phyloP scores from a whole-genome alignment of 768 basidiomycete species.

The Lentinus brumalis region DNA sequence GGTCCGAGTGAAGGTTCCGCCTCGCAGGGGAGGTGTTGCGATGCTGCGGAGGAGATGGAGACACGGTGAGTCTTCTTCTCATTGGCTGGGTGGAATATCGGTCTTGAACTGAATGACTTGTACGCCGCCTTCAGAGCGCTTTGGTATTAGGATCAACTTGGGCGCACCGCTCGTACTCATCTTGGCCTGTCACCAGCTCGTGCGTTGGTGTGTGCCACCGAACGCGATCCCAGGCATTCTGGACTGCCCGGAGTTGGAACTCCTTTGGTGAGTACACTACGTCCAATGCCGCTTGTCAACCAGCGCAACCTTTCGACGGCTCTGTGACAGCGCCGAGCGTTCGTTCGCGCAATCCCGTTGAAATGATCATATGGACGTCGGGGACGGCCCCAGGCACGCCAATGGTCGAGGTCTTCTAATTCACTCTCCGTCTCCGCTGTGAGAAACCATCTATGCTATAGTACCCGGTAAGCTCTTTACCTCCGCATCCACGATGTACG shows the following conservation, averaged over 20 bases:
- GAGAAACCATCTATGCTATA: neutral
- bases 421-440: neutral
- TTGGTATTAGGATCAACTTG: neutral
- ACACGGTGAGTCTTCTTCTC: neutral
- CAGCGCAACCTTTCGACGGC: too few relatives aligned
- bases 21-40: neutral
- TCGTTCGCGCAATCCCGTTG: neutral
- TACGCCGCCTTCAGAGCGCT: neutral
- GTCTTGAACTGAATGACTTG: neutral
- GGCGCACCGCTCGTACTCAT: neutral
- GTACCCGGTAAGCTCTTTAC: conserved; percentile 18
- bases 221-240: too few relatives aligned
- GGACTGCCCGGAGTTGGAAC: too few relatives aligned
- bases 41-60: neutral
- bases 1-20: neutral
- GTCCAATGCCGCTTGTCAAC: too few relatives aligned
- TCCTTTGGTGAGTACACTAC: too few relatives aligned
- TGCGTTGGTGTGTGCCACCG: too few relatives aligned
- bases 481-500: conserved; percentile 7
- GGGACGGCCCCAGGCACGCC: conserved; percentile 5
- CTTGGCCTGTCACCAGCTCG: too few relatives aligned
- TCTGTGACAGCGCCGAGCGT: too few relatives aligned
- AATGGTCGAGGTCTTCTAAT: neutral
- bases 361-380: neutral
- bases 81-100: conserved; percentile 12